Percentiles rank a stretch among this genome's conserved stretches.
These are phyloP conservation scores for Sphaerulina vaccinii DNA, from an alignment of 2,329 filamentous ascomycete species.

Conservation along the genomic window DNA sequence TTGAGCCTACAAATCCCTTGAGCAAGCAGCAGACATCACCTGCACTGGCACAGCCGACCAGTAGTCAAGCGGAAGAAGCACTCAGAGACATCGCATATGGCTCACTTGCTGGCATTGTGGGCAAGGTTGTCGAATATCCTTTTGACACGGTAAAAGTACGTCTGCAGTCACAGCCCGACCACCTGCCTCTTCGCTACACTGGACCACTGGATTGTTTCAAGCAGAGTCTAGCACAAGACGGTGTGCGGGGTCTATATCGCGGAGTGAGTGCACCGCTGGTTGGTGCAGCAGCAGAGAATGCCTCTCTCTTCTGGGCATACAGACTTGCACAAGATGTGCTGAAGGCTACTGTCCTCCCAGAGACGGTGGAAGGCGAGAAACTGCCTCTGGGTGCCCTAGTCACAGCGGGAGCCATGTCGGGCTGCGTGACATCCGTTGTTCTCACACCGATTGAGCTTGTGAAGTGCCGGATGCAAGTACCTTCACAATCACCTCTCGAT, in stretches of 20 bases:
- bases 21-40: neutral
- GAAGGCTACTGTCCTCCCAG: constrained; percentile 58
- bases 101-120: constrained; percentile 84
- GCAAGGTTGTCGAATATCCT: constrained; percentile 96
- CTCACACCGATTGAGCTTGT: constrained; percentile 95
- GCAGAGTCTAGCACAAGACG: constrained; percentile 77
- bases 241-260: constrained; percentile 79
- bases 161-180: constrained; percentile 89
- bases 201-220: constrained; percentile 92
- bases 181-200: constrained; percentile 74
- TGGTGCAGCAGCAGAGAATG: constrained; percentile 88
- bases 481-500: constrained; percentile 40
- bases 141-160: constrained; percentile 99
- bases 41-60: neutral
- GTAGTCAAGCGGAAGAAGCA: constrained; percentile 60
- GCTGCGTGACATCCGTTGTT: constrained; percentile 83
- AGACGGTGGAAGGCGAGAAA: constrained; percentile 41
- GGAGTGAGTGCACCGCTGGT: constrained; percentile 89
- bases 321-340: constrained; percentile 60
- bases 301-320: constrained; percentile 90
- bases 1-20: neutral
- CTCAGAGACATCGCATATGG: constrained; percentile 86
- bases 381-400: constrained; percentile 75
- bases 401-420: constrained; percentile 79
- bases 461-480: constrained; percentile 97